phyloP scores from a whole-genome alignment of 257 asterid genomes.

The Anisodus tanguticus region DNA sequence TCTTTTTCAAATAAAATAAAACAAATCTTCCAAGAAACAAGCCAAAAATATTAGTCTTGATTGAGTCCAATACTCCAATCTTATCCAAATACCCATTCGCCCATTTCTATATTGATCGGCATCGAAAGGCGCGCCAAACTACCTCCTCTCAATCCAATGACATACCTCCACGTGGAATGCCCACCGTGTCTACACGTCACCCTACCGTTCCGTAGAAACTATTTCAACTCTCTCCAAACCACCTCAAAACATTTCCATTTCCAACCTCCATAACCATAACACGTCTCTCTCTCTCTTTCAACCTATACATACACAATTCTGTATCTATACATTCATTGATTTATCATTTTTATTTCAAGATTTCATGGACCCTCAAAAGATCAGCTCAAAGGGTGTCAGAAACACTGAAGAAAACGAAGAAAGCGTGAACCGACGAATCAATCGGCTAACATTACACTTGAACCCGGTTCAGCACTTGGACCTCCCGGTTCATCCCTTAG shows the following conservation, averaged over 20 bases:
- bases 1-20: background rate
- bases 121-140: constrained; percentile 60
- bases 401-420: constrained; percentile 35
- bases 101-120: background rate
- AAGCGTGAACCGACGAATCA: constrained; percentile 55
- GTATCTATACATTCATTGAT: background rate
- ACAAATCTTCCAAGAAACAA: background rate
- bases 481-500: constrained; percentile 31
- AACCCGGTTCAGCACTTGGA: constrained; percentile 34
- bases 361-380: constrained; percentile 43
- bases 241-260: constrained; percentile 13
- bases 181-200: constrained; percentile 35
- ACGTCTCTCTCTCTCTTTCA: background rate
- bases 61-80: constrained; percentile 20
- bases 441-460: constrained; percentile 60
- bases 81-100: constrained; percentile 23
- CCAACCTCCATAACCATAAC: background rate
- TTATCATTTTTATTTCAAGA: background rate
- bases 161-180: constrained; percentile 32
- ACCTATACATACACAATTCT: constrained; percentile 9
- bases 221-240: constrained; percentile 7
- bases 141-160: constrained; percentile 37
- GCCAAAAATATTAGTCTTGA: background rate
- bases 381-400: constrained; percentile 25
- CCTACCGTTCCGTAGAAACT: constrained; percentile 43